A percentile compares a stretch with the other conserved stretches of the same genome.
phyloP scores from a whole-genome alignment of 2,329 filamentous ascomycete species.

The Phaeosphaeriaceae sp. region DNA sequence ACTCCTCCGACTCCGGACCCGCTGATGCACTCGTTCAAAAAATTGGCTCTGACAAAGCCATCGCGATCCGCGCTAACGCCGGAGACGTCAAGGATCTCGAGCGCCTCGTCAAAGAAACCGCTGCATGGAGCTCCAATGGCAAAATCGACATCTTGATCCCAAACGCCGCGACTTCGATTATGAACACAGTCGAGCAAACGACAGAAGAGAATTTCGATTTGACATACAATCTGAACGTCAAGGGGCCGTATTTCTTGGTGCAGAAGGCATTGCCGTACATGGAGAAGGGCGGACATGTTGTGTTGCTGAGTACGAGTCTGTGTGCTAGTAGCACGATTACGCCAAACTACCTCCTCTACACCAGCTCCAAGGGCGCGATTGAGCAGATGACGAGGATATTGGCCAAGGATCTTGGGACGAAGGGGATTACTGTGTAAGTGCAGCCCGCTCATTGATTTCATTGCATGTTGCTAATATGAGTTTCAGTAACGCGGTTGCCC shows the following conservation, averaged over 20 bases:
- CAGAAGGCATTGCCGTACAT: slow-evolving; percentile 36
- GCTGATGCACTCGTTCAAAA: slow-evolving; percentile 62
- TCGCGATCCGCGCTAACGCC: slow-evolving; percentile 64
- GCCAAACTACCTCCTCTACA: slow-evolving; percentile 52
- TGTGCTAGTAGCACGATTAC: slow-evolving; percentile 19
- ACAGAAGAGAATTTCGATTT: slow-evolving; percentile 68
- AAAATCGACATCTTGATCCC: slow-evolving; percentile 65
- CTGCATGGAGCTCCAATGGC: slow-evolving; percentile 44
- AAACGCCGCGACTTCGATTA: slow-evolving; percentile 62
- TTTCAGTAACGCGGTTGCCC: slow-evolving; percentile 55
- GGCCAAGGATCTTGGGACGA: slow-evolving; percentile 62
- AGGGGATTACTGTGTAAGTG: slow-evolving; percentile 55
- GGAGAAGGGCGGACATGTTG: slow-evolving; percentile 14
- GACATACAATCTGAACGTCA: slow-evolving; percentile 66
- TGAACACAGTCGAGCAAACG: slow-evolving; percentile 62
- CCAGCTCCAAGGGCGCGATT: slow-evolving; percentile 64
- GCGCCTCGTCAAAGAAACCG: slow-evolving; percentile 44
- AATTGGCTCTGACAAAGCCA: slow-evolving; percentile 55
- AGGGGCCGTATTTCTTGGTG: slow-evolving; percentile 35
- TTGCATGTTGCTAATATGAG: not conserved
- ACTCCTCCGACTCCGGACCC: slow-evolving; percentile 62
- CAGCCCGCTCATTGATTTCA: not conserved
- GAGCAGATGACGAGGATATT: slow-evolving; percentile 65
- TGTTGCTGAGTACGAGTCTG: slow-evolving; percentile 30
- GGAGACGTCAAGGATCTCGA: slow-evolving; percentile 54